Evolutionary conservation across 768 basidiomycete species (phyloP).

Genomic region (Pulveroboletus sp.): DNA sequence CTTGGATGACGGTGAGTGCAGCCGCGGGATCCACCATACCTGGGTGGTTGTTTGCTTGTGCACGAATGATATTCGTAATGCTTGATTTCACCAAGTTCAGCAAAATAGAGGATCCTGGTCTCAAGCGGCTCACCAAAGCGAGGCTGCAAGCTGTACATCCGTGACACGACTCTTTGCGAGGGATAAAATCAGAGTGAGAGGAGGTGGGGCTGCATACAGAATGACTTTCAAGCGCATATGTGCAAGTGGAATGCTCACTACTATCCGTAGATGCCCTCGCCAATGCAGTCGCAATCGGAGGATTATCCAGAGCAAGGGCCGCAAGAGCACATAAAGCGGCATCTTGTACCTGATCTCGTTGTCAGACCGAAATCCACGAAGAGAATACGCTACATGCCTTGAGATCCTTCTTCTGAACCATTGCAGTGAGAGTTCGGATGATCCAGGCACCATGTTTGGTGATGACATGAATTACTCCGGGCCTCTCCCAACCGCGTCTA

Average conservation of each 20-base stretch:
- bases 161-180: conserved; percentile 56
- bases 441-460: conserved; percentile 59
- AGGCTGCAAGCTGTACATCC: conserved; percentile 69
- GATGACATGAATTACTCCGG: conserved; percentile 36
- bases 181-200: conserved; percentile 43
- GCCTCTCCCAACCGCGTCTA: conserved; percentile 75
- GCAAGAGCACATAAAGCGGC: conserved; percentile 63
- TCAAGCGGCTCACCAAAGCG: conserved; percentile 53
- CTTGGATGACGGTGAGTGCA: conserved; percentile 63
- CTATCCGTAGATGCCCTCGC: conserved; percentile 42
- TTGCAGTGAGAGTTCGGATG: conserved; percentile 44
- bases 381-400: conserved; percentile 42
- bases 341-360: conserved; percentile 53
- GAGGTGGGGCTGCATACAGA: conserved; percentile 5
- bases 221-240: conserved; percentile 8
- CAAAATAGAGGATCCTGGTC: not conserved
- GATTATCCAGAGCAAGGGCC: conserved; percentile 63
- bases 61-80: conserved; percentile 60
- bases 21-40: conserved; percentile 42
- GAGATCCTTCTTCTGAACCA: conserved; percentile 50
- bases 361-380: not conserved
- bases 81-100: conserved; percentile 31
- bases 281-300: conserved; percentile 47
- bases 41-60: conserved; percentile 34
- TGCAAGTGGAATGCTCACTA: conserved; percentile 29